These are phyloP conservation scores for Neurospora cerealis DNA, from an alignment of 495 filamentous ascomycete genomes.

Conservation along the genomic window DNA sequence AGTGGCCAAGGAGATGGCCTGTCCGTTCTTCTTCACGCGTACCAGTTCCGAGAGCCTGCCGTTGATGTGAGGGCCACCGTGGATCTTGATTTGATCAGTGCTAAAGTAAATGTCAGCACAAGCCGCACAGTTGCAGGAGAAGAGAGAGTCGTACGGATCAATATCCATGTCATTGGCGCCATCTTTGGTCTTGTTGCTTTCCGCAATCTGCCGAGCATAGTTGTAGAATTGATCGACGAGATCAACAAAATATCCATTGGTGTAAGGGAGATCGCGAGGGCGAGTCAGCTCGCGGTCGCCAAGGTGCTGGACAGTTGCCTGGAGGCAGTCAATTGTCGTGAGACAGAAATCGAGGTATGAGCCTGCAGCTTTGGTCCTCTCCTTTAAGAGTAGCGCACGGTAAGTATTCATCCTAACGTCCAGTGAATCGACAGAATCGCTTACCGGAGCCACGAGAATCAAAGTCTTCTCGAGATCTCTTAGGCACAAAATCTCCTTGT, in stretches of 20 bases:
- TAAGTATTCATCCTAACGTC: conserved; percentile 56
- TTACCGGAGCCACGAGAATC: conserved; percentile 79
- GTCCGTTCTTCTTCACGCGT: conserved; percentile 62
- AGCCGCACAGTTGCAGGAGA: background rate
- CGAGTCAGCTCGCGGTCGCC: conserved; percentile 72
- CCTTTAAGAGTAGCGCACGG: conserved; percentile 56
- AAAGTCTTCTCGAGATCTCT: conserved; percentile 86
- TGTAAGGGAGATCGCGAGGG: conserved; percentile 77
- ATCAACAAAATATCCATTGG: conserved; percentile 88
- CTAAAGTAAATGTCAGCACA: conserved; percentile 36
- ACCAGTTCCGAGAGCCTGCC: conserved; percentile 72
- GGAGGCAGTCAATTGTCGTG: conserved; percentile 74
- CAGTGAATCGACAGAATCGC: conserved; percentile 43
- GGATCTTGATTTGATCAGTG: conserved; percentile 58
- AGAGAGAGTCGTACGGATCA: conserved; percentile 35
- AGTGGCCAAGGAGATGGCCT: conserved; percentile 62
- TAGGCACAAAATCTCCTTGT: conserved; percentile 73
- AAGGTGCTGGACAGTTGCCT: conserved; percentile 69
- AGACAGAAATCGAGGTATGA: conserved; percentile 79
- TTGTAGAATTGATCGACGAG: conserved; percentile 75
- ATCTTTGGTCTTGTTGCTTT: conserved; percentile 40
- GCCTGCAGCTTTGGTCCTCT: conserved; percentile 53
- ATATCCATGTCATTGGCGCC: conserved; percentile 38
- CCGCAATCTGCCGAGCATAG: conserved; percentile 51
- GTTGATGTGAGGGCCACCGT: conserved; percentile 67